A percentile compares a stretch with the other conserved stretches of the same genome.
These are phyloP conservation scores for Podila minutissima DNA, from an alignment of 192 early-diverging fungal genomes.

Conservation along the genomic window DNA sequence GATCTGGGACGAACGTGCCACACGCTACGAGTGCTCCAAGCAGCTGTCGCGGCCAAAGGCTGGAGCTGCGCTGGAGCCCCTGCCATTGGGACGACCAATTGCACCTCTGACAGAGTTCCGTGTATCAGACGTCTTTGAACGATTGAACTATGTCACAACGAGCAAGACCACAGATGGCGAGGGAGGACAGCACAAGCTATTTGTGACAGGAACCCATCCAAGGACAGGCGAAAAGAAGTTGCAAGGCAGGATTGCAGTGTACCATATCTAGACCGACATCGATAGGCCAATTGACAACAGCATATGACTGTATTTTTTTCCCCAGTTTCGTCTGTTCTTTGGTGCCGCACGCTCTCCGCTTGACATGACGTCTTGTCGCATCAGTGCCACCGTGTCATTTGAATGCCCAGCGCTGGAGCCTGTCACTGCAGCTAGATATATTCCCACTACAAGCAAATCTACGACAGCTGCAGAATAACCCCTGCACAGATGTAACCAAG, in stretches of 20 bases:
- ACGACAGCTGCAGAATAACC: too few species aligned
- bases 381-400: too few species aligned
- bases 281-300: too few species aligned
- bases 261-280: constrained; percentile 7
- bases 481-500: too few species aligned
- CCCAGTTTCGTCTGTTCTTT: too few species aligned
- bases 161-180: background rate
- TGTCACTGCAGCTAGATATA: too few species aligned
- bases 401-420: too few species aligned
- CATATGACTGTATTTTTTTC: too few species aligned
- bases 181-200: constrained; percentile 3
- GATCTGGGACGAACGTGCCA: constrained; percentile 33
- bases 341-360: too few species aligned
- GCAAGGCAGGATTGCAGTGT: constrained; percentile 43
- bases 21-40: constrained; percentile 19
- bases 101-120: constrained; percentile 29
- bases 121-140: constrained; percentile 32
- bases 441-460: too few species aligned
- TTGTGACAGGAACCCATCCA: constrained; percentile 39
- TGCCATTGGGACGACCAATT: constrained; percentile 21
- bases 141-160: constrained; percentile 37
- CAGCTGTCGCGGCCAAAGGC: background rate
- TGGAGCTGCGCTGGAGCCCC: background rate
- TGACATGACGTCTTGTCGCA: too few species aligned
- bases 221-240: constrained; percentile 31